A percentile compares a stretch with the other conserved stretches of the same genome.
Evolutionary conservation across 1,284 basidiomycete species (phyloP).

Genomic region (Wallemia ichthyophaga): DNA sequence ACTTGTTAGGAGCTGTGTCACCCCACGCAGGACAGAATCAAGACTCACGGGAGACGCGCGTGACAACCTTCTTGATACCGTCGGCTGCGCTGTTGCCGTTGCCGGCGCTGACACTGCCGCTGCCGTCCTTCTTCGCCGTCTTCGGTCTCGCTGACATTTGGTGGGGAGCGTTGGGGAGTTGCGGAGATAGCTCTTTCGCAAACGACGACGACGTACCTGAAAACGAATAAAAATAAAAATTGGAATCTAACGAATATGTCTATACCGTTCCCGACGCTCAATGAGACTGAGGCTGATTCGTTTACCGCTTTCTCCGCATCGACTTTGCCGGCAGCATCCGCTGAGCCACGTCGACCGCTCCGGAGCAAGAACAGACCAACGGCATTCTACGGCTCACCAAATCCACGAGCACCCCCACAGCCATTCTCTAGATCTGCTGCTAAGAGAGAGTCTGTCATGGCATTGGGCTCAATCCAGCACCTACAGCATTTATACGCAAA

Average conservation of each 20-base stretch:
- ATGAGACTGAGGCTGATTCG: neutral
- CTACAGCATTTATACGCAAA: constrained; percentile 67
- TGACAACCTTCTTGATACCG: neutral
- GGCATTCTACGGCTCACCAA: constrained; percentile 41
- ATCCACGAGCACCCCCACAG: constrained; percentile 33
- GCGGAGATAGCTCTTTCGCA: no score
- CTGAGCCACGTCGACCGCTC: neutral
- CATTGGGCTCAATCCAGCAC: constrained; percentile 54
- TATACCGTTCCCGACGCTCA: neutral
- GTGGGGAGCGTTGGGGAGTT: no score
- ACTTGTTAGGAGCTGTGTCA: no score
- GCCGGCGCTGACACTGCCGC: no score
- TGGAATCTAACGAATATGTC: neutral
- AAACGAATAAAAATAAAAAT: no score
- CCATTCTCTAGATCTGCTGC: constrained; percentile 57
- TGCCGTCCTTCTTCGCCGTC: neutral
- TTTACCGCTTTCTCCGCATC: neutral
- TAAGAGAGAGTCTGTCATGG: constrained; percentile 58
- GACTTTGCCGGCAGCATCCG: no score
- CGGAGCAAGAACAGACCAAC: constrained; percentile 12
- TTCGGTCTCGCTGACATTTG: neutral
- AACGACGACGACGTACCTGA: no score
- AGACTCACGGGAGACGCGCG: neutral
- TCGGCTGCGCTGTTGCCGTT: neutral
- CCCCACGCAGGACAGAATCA: neutral